Evolutionary conservation across 768 basidiomycete genomes (phyloP), one percentile per base, ranked within the genome.

Genomic region (Galerina sulciceps): DNA sequence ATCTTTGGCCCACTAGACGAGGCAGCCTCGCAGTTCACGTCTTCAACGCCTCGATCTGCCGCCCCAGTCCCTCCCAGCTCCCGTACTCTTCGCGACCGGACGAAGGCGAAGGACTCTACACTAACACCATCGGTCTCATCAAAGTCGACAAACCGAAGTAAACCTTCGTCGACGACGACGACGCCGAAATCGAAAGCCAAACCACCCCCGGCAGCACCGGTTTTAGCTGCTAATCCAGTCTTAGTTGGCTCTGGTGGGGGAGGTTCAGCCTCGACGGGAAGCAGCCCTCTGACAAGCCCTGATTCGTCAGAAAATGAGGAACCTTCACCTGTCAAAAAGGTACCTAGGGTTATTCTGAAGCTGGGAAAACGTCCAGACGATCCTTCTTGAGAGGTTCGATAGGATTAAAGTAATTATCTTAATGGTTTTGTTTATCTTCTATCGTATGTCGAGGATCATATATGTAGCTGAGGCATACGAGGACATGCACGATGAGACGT

Each of bases 261-360:
- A 48, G 51, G 40, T 9, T 50, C 59, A 10, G 26, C 51, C 15
- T 64, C 61, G 6, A 58, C 58, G 15, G 57, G 45, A 41, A 59
- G 55, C 11, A 66, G 64, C 45, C 58, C 65, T 6, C 47, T 65
- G 26, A 58, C 59, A 10, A 66, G 63, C 20, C 52, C 61, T 6
- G 61, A 38, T 37, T 55, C 64, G 10, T 54, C 57, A 9, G 44
- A 40, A 2, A 43, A 10, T 10, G 65, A 65, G 5, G 65, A 60
- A 43, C 45, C 59, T 14, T 42, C 62, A 11, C 26, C 26, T 2
- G 50, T 61, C 20, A 82, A 81, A 75, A 85, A 81, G 61, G 67
- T 86, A 1, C 85, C 84, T 0, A 76, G 77, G 55, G 84, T 88
- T 5, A 80, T 83, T 50, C 67, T 87, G 52, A 82, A 84, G 73